Conservation (phyloP, 306 rosid species). For the Acacia acuminata region DNA sequence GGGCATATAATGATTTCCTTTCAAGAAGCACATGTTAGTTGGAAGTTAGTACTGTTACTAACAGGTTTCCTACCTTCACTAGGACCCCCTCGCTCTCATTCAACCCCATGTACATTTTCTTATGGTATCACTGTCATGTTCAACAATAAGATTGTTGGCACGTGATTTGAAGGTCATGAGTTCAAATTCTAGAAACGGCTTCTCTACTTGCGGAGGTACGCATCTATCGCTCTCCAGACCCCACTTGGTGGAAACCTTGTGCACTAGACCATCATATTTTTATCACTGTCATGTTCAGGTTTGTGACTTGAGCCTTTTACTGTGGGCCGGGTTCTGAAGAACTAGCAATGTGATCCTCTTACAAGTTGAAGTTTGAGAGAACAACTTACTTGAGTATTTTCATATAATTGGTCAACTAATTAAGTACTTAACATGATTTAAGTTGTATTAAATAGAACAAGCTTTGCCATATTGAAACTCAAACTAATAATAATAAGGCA, state of each 20-base stretch:
- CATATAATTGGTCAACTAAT: not conserved
- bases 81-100: conserved; percentile 23
- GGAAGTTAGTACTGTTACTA: conserved; percentile 36
- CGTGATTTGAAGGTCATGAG: too few species aligned
- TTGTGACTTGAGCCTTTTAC: not conserved
- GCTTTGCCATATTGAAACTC: not conserved
- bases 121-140: not conserved
- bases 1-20: conserved; percentile 34
- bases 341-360: not conserved
- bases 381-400: conserved; percentile 20
- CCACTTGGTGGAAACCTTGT: too few species aligned
- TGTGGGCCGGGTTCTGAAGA: not conserved
- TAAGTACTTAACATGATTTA: not conserved
- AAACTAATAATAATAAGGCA: not conserved
- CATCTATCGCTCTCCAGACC: too few species aligned
- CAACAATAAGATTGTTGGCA: too few species aligned
- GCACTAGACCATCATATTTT: too few species aligned
- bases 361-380: not conserved
- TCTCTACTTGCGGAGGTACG: too few species aligned
- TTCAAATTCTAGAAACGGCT: too few species aligned
- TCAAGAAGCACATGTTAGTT: conserved; percentile 42
- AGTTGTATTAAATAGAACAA: not conserved
- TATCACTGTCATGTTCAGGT: not conserved
- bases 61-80: conserved; percentile 20
- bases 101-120: conserved; percentile 10